These are phyloP conservation scores for Sarocladiaceae sp. DNA, from an alignment of 2,329 filamentous ascomycete genomes.

Conservation along the genomic window DNA sequence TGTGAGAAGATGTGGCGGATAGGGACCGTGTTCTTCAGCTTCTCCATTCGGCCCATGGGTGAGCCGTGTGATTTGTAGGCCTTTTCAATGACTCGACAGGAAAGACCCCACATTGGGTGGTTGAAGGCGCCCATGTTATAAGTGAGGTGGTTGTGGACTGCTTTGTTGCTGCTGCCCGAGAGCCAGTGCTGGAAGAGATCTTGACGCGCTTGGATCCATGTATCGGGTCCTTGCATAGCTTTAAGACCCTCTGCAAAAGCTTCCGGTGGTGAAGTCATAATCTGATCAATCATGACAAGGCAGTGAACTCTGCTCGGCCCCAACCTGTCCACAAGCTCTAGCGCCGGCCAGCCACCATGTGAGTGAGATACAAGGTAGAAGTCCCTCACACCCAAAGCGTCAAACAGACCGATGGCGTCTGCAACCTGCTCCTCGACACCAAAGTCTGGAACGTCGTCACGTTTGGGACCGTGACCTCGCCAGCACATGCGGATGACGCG, in stretches of 20 bases:
- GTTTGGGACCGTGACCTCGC: constrained; percentile 3
- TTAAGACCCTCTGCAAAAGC: not conserved
- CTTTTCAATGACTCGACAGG: constrained; percentile 3
- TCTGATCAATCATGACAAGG: constrained; percentile 7
- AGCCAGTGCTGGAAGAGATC: constrained; percentile 6
- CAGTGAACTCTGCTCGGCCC: constrained; percentile 4
- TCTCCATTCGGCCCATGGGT: not conserved
- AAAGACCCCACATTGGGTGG: not conserved
- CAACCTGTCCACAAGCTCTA: constrained; percentile 1
- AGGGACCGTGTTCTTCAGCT: not conserved
- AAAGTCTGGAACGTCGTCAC: constrained; percentile 5
- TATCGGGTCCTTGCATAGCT: constrained; percentile 3
- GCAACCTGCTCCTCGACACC: constrained; percentile 6
- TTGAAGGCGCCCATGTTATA: not conserved
- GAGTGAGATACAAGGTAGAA: constrained; percentile 6
- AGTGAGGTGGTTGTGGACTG: constrained; percentile 2
- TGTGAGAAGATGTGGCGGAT: constrained; percentile 8
- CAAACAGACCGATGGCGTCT: constrained; percentile 1
- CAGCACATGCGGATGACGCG: constrained; percentile 8
- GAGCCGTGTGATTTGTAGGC: not conserved
- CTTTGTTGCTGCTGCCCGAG: not conserved
- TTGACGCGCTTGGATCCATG: constrained; percentile 6
- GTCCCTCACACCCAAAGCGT: not conserved
- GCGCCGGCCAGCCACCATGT: constrained; percentile 5
- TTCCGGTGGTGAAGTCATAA: constrained; percentile 3